phyloP scores from a whole-genome alignment of 2,329 filamentous ascomycete species.

The Aspergillus sp. region DNA sequence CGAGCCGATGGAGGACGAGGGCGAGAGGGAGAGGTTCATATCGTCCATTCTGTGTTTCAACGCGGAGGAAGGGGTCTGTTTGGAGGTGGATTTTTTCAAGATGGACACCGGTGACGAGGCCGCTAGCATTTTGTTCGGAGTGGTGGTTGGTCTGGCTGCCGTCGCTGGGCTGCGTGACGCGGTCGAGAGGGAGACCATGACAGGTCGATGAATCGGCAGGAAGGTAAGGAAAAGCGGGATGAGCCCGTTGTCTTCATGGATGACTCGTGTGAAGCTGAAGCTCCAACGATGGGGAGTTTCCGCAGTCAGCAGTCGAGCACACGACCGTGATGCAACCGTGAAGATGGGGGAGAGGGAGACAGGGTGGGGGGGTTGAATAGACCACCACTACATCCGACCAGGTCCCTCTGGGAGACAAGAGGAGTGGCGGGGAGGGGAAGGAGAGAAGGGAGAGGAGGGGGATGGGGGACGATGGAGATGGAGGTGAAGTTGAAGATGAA shows the following conservation, averaged over 20 bases:
- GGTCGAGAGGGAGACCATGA: constrained; percentile 35
- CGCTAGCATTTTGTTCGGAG: constrained; percentile 29
- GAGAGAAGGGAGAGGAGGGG: not conserved
- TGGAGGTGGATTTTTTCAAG: constrained; percentile 35
- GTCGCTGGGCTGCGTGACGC: constrained; percentile 25
- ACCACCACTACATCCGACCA: not conserved
- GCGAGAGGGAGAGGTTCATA: constrained; percentile 31
- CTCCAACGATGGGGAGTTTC: too few relatives aligned
- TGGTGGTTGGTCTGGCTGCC: constrained; percentile 20
- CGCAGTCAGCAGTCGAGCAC: constrained; percentile 12
- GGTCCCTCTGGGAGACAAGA: not conserved
- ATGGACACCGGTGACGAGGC: constrained; percentile 34
- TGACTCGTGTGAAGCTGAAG: too few relatives aligned
- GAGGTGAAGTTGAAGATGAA: constrained; percentile 1
- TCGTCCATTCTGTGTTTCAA: constrained; percentile 39
- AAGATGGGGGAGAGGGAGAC: too few relatives aligned
- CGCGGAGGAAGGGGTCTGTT: constrained; percentile 18
- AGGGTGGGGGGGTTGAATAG: too few relatives aligned
- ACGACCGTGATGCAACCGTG: too few relatives aligned
- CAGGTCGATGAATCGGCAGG: constrained; percentile 13
- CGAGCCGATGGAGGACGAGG: constrained; percentile 28
- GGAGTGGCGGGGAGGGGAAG: not conserved
- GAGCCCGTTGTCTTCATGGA: too few relatives aligned
- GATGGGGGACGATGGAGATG: not conserved
- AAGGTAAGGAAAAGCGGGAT: constrained; percentile 6